Percentiles rank a stretch among this genome's conserved stretches.
phyloP scores from a whole-genome alignment of 345 rosid genomes.

The Conringia planisiliqua region DNA sequence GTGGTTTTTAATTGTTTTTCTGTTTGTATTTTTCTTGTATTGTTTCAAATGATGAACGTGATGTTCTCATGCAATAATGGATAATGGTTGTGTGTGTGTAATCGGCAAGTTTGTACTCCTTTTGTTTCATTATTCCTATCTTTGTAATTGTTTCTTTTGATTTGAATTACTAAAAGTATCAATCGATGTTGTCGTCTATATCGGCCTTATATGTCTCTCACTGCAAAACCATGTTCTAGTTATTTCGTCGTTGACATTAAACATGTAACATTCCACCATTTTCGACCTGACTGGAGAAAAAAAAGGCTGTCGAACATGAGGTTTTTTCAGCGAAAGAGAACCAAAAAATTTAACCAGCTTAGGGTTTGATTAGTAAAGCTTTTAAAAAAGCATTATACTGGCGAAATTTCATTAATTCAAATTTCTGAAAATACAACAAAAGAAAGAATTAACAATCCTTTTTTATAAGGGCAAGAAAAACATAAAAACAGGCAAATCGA shows the following conservation, averaged over 20 bases:
- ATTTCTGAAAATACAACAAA: too few relatives aligned
- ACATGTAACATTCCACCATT: neutral
- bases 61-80: constrained; percentile 5
- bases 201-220: neutral
- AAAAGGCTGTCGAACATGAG: neutral
- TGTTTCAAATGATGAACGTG: constrained; percentile 5
- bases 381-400: too few relatives aligned
- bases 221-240: neutral
- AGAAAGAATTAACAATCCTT: too few relatives aligned
- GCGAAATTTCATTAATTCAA: too few relatives aligned
- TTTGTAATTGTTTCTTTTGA: neutral
- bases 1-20: neutral
- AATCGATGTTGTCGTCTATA: neutral
- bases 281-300: neutral
- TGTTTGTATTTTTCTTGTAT: neutral
- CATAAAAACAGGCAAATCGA: neutral
- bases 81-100: neutral
- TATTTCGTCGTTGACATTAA: neutral
- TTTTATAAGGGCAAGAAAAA: too few relatives aligned
- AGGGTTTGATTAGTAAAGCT: too few relatives aligned
- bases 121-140: neutral
- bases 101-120: constrained; percentile 14
- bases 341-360: neutral
- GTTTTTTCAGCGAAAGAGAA: neutral
- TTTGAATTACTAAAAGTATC: constrained; percentile 7